Evolutionary conservation across 164 flowering plant genomes (phyloP).

Genomic region (Sedum album): DNA sequence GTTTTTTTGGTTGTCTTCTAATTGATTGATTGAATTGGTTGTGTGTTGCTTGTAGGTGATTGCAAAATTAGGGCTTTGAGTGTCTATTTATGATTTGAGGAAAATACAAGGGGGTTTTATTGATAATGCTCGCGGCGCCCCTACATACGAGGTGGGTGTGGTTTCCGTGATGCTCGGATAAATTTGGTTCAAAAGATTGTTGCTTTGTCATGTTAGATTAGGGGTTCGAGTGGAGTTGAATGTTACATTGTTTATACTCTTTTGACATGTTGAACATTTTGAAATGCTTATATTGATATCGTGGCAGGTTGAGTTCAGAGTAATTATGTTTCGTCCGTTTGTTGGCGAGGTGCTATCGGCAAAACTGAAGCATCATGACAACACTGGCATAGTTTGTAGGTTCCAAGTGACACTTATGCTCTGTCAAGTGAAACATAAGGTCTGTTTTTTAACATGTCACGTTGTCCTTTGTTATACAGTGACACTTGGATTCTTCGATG

Average conservation of each 20-base stretch:
- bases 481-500: conserved; percentile 78
- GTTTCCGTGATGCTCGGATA: not conserved
- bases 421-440: not conserved
- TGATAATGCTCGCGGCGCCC: conserved; percentile 60
- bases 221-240: not conserved
- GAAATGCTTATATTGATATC: not conserved
- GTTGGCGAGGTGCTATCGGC: conserved; percentile 71
- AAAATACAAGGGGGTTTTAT: conserved; percentile 59
- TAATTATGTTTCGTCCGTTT: conserved; percentile 80
- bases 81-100: conserved; percentile 55
- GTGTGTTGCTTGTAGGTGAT: conserved; percentile 42
- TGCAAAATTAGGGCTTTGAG: conserved; percentile 56
- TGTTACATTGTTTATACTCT: not conserved
- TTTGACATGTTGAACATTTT: too few species aligned
- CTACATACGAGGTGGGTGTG: conserved; percentile 50
- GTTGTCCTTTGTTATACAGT: conserved; percentile 30
- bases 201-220: not conserved
- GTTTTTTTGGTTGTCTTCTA: too few species aligned
- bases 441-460: not conserved
- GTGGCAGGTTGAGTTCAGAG: conserved; percentile 60
- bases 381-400: conserved; percentile 55
- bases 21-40: conserved; percentile 2
- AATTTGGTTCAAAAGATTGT: not conserved
- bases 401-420: not conserved
- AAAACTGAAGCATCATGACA: conserved; percentile 46